These are phyloP conservation scores for Salvia miltiorrhiza DNA, from an alignment of 257 asterid species.

Conservation along the genomic window DNA sequence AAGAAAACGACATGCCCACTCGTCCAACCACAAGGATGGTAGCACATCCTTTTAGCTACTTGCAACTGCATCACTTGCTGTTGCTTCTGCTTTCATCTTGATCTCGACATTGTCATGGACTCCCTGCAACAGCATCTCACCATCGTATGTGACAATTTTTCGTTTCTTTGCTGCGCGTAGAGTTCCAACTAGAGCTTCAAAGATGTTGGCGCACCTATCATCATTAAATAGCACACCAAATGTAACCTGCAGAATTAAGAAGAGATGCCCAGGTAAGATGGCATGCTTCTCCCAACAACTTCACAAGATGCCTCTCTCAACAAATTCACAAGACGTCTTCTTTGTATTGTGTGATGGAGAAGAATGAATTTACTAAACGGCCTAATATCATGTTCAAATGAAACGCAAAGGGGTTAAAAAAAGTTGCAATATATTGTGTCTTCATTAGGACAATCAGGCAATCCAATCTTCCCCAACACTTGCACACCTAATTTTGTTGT, in stretches of 20 bases:
- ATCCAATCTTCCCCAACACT: not conserved
- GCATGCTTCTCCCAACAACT: not conserved
- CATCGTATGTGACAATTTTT: slow-evolving; percentile 73
- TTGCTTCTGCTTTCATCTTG: slow-evolving; percentile 57
- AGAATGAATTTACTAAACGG: not conserved
- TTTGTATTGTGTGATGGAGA: not conserved
- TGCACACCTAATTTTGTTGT: not conserved
- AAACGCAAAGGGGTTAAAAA: not conserved
- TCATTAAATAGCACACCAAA: slow-evolving; percentile 85
- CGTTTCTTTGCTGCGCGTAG: slow-evolving; percentile 93
- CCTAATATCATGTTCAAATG: not conserved
- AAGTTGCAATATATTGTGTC: not conserved
- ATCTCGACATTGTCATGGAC: slow-evolving; percentile 94
- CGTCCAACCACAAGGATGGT: not conserved
- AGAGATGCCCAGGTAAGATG: not conserved
- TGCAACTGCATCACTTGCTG: slow-evolving; percentile 32
- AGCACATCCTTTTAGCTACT: slow-evolving; percentile 17
- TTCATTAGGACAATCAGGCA: not conserved
- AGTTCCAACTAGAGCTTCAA: slow-evolving; percentile 97
- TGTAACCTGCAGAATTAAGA: slow-evolving; percentile 59
- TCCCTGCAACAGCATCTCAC: slow-evolving; percentile 91
- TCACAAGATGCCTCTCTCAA: not conserved
- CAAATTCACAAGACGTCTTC: not conserved
- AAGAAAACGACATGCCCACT: not conserved
- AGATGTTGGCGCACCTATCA: slow-evolving; percentile 91